Evolutionary conservation across 179 eudicot genomes (phyloP).

Genomic region (Heliamphora pulchella): DNA sequence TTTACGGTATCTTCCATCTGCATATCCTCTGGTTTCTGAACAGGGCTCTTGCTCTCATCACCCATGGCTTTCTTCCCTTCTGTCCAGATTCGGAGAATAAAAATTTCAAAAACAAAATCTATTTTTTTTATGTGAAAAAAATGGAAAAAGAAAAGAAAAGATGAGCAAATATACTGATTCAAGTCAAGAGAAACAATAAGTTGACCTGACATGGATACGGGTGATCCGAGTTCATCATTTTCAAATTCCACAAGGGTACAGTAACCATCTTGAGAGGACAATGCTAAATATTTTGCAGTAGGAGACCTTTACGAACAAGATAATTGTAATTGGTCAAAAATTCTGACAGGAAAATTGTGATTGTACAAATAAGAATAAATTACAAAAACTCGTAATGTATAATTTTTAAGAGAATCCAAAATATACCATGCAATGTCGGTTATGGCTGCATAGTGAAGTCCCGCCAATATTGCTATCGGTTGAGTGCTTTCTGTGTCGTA

Average conservation of each 20-base stretch:
- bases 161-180: not conserved
- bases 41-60: constrained; percentile 21
- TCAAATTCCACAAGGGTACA: constrained; percentile 93
- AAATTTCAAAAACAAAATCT: not conserved
- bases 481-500: constrained; percentile 75
- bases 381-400: not conserved
- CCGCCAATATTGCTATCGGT: constrained; percentile 78
- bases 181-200: constrained; percentile 15
- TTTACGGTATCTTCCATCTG: constrained; percentile 26
- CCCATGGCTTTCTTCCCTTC: constrained; percentile 29
- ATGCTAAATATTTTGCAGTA: constrained; percentile 59
- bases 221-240: constrained; percentile 65
- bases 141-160: not conserved
- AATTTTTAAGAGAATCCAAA: not conserved
- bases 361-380: not conserved
- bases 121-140: too few relatives aligned
- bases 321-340: constrained; percentile 7
- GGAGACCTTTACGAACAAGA: constrained; percentile 52
- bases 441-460: constrained; percentile 95
- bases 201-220: constrained; percentile 57
- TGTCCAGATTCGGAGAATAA: constrained; percentile 12
- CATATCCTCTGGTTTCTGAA: constrained; percentile 25
- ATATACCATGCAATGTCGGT: constrained; percentile 86
- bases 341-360: not conserved
- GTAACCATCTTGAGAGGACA: constrained; percentile 96